A percentile compares a stretch with the other conserved stretches of the same genome.
phyloP scores from a whole-genome alignment of 495 filamentous ascomycete species.

The Xylaria venustula region DNA sequence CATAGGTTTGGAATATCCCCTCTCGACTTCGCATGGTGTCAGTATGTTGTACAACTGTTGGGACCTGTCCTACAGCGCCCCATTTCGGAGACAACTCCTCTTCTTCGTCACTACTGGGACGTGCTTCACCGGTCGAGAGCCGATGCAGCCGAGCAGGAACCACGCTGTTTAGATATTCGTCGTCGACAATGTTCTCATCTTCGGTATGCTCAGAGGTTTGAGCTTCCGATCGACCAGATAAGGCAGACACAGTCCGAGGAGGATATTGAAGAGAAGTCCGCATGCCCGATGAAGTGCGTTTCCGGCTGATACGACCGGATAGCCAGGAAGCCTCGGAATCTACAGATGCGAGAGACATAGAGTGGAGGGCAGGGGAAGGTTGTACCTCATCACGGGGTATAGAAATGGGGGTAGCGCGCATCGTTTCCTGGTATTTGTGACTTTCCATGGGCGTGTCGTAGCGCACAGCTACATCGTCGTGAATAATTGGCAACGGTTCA shows the following conservation, averaged over 20 bases:
- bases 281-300: constrained; percentile 41
- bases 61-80: constrained; percentile 42
- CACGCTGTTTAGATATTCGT: constrained; percentile 61
- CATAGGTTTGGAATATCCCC: constrained; percentile 58
- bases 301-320: constrained; percentile 56
- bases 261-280: constrained; percentile 31
- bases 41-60: constrained; percentile 37
- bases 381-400: constrained; percentile 42
- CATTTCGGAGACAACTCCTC: constrained; percentile 31
- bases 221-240: constrained; percentile 38
- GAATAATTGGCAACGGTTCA: constrained; percentile 31
- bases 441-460: constrained; percentile 50
- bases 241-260: constrained; percentile 33
- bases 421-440: constrained; percentile 38
- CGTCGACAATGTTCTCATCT: constrained; percentile 62
- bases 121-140: constrained; percentile 46
- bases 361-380: constrained; percentile 44
- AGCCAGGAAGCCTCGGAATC: constrained; percentile 94
- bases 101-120: constrained; percentile 46
- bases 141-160: constrained; percentile 45
- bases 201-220: constrained; percentile 40
- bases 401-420: constrained; percentile 43
- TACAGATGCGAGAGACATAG: constrained; percentile 74
- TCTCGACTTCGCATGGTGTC: constrained; percentile 53
- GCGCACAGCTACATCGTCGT: constrained; percentile 31